Base-by-base conservation (phyloP, 2,329 filamentous ascomycete genomes). In the Tolypocladium nubicola region DNA sequence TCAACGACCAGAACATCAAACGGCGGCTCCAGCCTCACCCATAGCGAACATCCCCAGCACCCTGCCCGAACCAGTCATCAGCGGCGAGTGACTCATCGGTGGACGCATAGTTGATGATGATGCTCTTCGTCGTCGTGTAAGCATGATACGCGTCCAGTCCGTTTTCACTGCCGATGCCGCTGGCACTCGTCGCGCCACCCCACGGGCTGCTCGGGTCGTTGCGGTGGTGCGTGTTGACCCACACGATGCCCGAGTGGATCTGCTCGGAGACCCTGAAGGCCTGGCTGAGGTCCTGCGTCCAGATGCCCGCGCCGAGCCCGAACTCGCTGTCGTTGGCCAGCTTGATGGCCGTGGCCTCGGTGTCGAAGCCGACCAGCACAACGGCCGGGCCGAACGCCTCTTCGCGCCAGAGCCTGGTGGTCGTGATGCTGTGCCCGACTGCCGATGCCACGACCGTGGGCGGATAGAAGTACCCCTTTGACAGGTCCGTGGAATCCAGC, bases 371-470 rank as follows among this genome's bases (percentile, higher is more conserved):
- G 65, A 83, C 80, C 62, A 94, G 82, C 55, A 86, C 81, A 69
- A 88, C 85, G 43, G 92, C 89, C 10, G 89, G 89, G 23, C 89
- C 89, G 70, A 94, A 94, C 59, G 90, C 89, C 71, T 94, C 89
- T 69, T 91, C 87, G 64, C 83, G 81, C 77, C 89, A 86, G 63
- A 94, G 87, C 68, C 83, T 83, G 71, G 89, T 87, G 66, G 83
- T 73, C 40, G 78, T 62, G 82, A 91, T 78, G 65, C 82, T 82
- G 61, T 81, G 78, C 72, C 68, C 73, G 66, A 78, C 37, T 52
- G 84, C 74, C 0, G 69, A 72, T 0, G 68, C 66, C 33, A 96
- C 79, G 2, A 96, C 81, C 0, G 91, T 96, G 0, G 89, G 89
- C 54, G 88, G 80, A 72, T 85, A 95, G 75, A 90, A 96, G 70